Conservation (phyloP, 1,139 yeast genomes). For the Tardiomyces blankii region DNA sequence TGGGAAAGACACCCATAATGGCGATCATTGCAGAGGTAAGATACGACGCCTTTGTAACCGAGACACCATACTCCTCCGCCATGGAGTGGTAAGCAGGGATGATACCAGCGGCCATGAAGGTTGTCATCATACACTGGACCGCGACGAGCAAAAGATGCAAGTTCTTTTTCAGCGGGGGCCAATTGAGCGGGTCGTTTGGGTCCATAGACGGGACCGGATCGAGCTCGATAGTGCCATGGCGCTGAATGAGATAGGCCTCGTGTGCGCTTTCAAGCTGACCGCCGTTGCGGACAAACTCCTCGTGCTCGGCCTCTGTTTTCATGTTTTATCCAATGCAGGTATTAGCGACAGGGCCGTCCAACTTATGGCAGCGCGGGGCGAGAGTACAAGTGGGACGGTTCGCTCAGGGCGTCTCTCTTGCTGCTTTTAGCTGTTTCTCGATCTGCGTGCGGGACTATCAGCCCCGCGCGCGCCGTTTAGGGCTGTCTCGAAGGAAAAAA, state of each 20-base stretch:
- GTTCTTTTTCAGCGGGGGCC: background rate
- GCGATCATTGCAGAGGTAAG: constrained; percentile 10
- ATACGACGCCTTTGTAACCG: constrained; percentile 9
- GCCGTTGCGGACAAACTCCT: background rate
- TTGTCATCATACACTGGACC: background rate
- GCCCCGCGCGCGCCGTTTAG: no score
- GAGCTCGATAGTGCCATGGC: background rate
- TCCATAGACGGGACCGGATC: background rate
- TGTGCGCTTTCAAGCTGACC: background rate
- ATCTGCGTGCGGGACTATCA: no score
- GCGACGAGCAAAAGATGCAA: background rate
- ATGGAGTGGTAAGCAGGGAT: constrained; percentile 11
- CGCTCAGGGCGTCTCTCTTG: no score
- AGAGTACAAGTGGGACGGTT: no score
- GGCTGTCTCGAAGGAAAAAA: no score
- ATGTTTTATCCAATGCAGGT: background rate
- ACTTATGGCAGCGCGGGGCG: no score
- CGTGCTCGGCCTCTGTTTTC: background rate
- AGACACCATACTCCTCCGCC: constrained; percentile 9
- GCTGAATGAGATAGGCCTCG: background rate
- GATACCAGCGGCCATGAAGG: constrained; percentile 12
- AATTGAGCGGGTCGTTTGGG: background rate
- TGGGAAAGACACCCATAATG: constrained; percentile 10
- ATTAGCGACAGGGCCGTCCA: no score
- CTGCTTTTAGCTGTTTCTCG: no score